Percentiles rank a stretch among this genome's conserved stretches.
These are phyloP conservation scores for Microdochium bolleyi DNA, from an alignment of 2,329 filamentous ascomycete genomes.

Conservation along the genomic window DNA sequence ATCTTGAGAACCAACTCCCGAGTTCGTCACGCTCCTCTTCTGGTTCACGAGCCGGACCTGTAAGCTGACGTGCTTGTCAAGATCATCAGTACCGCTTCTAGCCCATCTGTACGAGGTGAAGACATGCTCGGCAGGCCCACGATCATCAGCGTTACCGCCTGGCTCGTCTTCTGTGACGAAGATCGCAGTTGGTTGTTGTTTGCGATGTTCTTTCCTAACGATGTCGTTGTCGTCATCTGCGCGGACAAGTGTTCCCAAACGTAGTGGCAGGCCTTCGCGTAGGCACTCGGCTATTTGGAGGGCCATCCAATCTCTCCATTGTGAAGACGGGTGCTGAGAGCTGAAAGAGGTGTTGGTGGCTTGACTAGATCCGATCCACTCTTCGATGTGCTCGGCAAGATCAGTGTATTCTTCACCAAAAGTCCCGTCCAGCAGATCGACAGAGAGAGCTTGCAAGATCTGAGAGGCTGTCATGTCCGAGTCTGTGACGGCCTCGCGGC, in stretches of 20 bases:
- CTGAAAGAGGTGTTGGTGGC: constrained; percentile 2
- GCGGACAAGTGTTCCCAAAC: constrained; percentile 7
- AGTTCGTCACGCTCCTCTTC: not conserved
- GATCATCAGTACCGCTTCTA: not conserved
- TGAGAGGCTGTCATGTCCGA: constrained; percentile 11
- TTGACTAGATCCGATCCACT: not conserved
- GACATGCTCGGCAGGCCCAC: not conserved
- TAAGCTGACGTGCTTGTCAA: not conserved
- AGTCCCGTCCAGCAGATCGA: constrained; percentile 11
- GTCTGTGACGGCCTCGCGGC: constrained; percentile 10
- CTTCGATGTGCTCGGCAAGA: constrained; percentile 7
- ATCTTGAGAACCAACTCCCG: no score
- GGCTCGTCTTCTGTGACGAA: not conserved
- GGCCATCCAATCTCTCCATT: constrained; percentile 15
- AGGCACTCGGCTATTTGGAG: constrained; percentile 13
- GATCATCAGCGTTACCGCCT: not conserved
- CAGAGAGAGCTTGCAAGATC: constrained; percentile 12
- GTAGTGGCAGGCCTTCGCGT: constrained; percentile 13
- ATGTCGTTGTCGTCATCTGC: not conserved
- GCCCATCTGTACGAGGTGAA: not conserved
- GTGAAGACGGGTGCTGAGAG: constrained; percentile 5
- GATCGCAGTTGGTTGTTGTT: not conserved
- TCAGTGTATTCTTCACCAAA: constrained; percentile 11
- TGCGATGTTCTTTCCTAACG: not conserved
- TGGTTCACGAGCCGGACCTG: not conserved